Evolutionary conservation across 768 basidiomycete genomes (phyloP), one percentile per base, ranked within the genome.

Genomic region (Termitomyces heimii): DNA sequence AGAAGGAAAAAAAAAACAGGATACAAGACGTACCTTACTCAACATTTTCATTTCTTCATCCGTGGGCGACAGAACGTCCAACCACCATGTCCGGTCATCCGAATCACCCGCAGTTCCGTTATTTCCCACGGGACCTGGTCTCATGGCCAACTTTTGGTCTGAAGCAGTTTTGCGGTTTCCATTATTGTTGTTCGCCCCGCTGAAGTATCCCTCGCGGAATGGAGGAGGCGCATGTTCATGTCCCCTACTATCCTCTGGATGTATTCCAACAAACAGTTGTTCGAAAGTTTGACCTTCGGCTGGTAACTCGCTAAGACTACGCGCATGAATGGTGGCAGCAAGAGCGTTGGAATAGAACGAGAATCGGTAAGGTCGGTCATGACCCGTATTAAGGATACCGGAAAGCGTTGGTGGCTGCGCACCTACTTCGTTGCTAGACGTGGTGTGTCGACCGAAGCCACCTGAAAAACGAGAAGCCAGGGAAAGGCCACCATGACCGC

Each of bases 11-110:
- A 54, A 16, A 32, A 16, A 50, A 42, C 47, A 28, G 18, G n/a
- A 52, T 28, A 39, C 22, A 24, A 42, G 26, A 66, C 75, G 39
- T 65, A 89, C 95, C 81, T 94, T 92, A 75, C 89, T 91, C 14
- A 99, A 77, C 77, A 95, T 85, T 69, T 92, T 92, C 97, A 99
- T 98, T 72, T 99, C 97, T 48, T 95, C 94, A 61, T 99, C 97
- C 0, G 95, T 98, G 0, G 97, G 97, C 56, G 85, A 88, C 53
- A 86, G 82, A 2, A 98, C 82, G 66, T 99, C 97, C 60, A 99
- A 72, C 97, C 97, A 99, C 97, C 97, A 99, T 2, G 94, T 97
- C 65, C 82, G 87, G 0, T 78, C 79, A 62, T 94, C 94, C 2
- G 77, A 76, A 53, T 88, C 80, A 22, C 58, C 58, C 28, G 51